Evolutionary conservation across 805 yeast genomes (phyloP).

Genomic region (Barnettozyma sucrosica): DNA sequence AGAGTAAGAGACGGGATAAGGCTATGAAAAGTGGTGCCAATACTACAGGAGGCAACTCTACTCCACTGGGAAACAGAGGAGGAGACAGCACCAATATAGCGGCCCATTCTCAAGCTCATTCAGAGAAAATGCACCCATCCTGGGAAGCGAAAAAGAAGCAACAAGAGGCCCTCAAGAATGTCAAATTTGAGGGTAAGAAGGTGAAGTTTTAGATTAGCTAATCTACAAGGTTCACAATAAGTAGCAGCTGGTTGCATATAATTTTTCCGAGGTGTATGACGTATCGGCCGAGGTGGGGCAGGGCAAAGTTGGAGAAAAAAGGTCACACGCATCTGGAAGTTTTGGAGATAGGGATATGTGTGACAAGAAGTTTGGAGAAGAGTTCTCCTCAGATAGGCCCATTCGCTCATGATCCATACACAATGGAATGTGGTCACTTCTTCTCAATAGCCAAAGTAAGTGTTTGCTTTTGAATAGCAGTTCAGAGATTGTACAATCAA

Average conservation of each 20-base stretch:
- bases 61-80: conserved; percentile 34
- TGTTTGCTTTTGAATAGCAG: too few species aligned
- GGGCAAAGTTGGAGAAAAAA: conserved; percentile 1
- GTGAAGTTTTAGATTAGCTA: conserved; percentile 41
- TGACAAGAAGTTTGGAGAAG: too few species aligned
- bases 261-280: not conserved
- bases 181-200: conserved; percentile 80
- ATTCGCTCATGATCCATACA: too few species aligned
- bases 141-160: conserved; percentile 88
- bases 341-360: not conserved
- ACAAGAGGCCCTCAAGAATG: conserved; percentile 58
- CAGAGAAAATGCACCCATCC: conserved; percentile 73
- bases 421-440: too few species aligned
- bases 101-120: conserved; percentile 3
- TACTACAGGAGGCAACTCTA: conserved; percentile 34
- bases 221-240: too few species aligned
- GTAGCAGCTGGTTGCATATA: not conserved
- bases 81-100: conserved; percentile 9
- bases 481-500: too few species aligned
- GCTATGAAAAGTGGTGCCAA: conserved; percentile 35
- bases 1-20: conserved; percentile 55
- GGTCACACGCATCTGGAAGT: conserved; percentile 1
- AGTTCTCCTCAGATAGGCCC: too few species aligned
- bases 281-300: not conserved
- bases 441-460: too few species aligned